These are phyloP conservation scores for Orobanche coerulescens DNA, from an alignment of 257 asterid species.

Conservation along the genomic window DNA sequence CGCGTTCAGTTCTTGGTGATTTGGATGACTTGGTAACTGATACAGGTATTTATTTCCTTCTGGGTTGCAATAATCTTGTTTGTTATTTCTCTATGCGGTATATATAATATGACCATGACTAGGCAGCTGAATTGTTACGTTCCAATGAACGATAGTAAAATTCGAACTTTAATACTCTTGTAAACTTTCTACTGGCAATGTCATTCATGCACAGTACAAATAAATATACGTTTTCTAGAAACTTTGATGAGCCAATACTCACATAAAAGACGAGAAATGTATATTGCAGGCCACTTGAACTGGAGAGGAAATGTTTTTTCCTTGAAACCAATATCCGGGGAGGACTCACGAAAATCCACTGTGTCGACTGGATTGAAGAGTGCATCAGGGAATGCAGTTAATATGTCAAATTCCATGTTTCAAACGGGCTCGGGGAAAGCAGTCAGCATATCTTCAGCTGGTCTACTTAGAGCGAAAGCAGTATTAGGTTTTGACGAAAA, in stretches of 20 bases:
- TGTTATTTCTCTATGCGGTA: too few species aligned
- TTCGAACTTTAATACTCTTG: not conserved
- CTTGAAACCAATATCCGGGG: slow-evolving; percentile 21
- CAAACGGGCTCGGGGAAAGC: slow-evolving; percentile 72
- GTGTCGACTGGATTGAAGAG: slow-evolving; percentile 25
- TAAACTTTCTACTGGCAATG: not conserved
- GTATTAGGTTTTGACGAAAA: slow-evolving; percentile 58
- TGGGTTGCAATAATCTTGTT: not conserved
- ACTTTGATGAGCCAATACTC: not conserved
- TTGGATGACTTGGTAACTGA: slow-evolving; percentile 23
- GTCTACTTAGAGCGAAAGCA: slow-evolving; percentile 71
- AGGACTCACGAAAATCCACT: slow-evolving; percentile 24
- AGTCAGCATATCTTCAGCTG: slow-evolving; percentile 61
- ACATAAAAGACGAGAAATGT: slow-evolving; percentile 10
- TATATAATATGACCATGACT: not conserved
- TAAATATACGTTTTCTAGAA: not conserved
- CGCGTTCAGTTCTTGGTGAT: slow-evolving; percentile 58
- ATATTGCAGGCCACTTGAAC: slow-evolving; percentile 41
- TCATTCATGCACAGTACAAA: not conserved
- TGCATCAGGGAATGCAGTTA: slow-evolving; percentile 22
- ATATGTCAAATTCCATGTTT: slow-evolving; percentile 43
- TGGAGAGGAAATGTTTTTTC: slow-evolving; percentile 33
- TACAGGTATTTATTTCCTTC: slow-evolving; percentile 22
- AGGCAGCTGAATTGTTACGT: slow-evolving; percentile 13
- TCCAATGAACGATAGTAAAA: not conserved